Evolutionary conservation across 164 flowering plant species (phyloP).

Genomic region (Umbellularia californica): DNA sequence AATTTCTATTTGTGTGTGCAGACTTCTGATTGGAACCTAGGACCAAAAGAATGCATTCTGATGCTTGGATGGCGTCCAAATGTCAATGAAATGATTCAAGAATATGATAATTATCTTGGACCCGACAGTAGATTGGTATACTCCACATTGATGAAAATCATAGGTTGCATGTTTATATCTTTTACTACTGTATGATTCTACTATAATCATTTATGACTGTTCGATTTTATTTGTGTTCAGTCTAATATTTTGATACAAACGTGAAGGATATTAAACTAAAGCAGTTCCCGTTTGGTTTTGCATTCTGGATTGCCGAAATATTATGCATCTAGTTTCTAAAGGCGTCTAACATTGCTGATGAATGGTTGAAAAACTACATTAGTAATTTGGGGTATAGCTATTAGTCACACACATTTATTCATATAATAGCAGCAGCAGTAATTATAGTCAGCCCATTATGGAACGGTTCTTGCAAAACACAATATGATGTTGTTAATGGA

Average conservation of each 20-base stretch:
- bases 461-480: no score
- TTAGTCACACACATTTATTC: no score
- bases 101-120: constrained; percentile 95
- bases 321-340: not conserved
- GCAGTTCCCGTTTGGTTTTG: not conserved
- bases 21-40: constrained; percentile 69
- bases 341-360: not conserved
- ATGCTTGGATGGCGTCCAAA: constrained; percentile 96
- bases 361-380: no score
- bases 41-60: constrained; percentile 85
- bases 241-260: not conserved
- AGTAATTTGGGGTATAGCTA: no score
- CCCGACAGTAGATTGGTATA: constrained; percentile 91
- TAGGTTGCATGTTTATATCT: not conserved
- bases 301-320: not conserved
- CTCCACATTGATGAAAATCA: constrained; percentile 5
- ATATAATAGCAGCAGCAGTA: no score
- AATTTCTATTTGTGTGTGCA: constrained; percentile 22
- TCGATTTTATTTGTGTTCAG: not conserved
- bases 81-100: constrained; percentile 85
- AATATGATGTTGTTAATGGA: no score
- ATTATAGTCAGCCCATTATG: no score
- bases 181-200: not conserved
- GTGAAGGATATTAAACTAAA: not conserved
- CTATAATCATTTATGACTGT: not conserved